Conservation (phyloP, 78 protist genomes). For the Tieghemostelium lacteum region DNA sequence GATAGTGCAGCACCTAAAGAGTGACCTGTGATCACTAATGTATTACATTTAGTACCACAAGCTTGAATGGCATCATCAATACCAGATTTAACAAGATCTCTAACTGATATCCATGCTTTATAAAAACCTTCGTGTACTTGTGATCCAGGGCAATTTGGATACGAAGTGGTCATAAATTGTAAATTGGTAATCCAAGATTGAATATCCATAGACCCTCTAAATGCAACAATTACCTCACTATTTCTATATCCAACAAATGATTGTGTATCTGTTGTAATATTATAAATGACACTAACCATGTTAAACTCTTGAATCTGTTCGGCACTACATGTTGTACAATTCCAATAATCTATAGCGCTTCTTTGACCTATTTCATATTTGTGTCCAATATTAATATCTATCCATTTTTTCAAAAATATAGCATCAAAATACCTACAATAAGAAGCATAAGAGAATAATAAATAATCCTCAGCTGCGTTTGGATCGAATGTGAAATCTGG, state of each 20-base stretch:
- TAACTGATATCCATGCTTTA: constrained; percentile 25
- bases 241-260: constrained; percentile 44
- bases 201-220: constrained; percentile 73
- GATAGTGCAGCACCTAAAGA: constrained; percentile 66
- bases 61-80: not conserved
- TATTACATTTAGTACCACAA: constrained; percentile 19
- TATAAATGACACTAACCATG: not conserved
- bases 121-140: constrained; percentile 12
- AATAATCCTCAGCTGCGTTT: not conserved
- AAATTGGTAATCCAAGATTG: constrained; percentile 60
- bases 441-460: constrained; percentile 26
- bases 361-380: too few species aligned
- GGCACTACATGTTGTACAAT: constrained; percentile 15
- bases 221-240: constrained; percentile 19
- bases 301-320: not conserved
- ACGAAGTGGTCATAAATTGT: constrained; percentile 12
- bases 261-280: constrained; percentile 48
- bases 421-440: too few species aligned
- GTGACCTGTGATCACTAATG: constrained; percentile 33
- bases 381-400: constrained; percentile 6
- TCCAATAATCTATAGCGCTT: constrained; percentile 25
- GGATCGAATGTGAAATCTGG: constrained; percentile 14
- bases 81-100: not conserved
- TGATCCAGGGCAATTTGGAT: not conserved
- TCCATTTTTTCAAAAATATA: too few species aligned